Evolutionary conservation across 768 basidiomycete genomes (phyloP).

Genomic region (Russula olivacea): DNA sequence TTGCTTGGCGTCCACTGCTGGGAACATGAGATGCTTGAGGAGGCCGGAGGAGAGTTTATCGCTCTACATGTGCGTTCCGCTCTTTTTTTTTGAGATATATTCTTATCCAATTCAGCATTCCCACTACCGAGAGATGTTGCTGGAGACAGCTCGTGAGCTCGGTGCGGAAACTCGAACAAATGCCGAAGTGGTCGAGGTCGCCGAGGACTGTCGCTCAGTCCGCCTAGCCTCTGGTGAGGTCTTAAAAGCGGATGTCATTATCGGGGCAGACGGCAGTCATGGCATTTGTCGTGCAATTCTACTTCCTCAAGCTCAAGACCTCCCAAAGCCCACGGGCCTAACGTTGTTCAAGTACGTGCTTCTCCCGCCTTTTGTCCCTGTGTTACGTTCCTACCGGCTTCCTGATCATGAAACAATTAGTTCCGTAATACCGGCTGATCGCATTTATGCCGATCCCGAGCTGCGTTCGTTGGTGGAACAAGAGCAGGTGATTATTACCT

Average conservation of each 20-base stretch:
- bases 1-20: constrained; percentile 31
- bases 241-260: constrained; percentile 32
- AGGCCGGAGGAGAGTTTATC: constrained; percentile 32
- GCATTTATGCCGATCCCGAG: constrained; percentile 21
- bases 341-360: constrained; percentile 30
- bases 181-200: constrained; percentile 30
- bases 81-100: not conserved
- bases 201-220: constrained; percentile 27
- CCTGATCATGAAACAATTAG: not conserved
- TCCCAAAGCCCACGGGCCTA: constrained; percentile 25
- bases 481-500: constrained; percentile 13
- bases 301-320: constrained; percentile 17
- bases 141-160: constrained; percentile 29
- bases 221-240: constrained; percentile 31
- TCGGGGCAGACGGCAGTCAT: constrained; percentile 35
- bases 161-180: constrained; percentile 30
- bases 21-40: constrained; percentile 30
- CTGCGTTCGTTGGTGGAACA: constrained; percentile 15
- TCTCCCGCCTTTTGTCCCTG: not conserved
- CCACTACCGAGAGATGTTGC: constrained; percentile 32
- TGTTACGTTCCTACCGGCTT: not conserved
- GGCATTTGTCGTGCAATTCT: constrained; percentile 27
- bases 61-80: constrained; percentile 28
- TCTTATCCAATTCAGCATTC: constrained; percentile 28
- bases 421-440: constrained; percentile 22